phyloP scores from a whole-genome alignment of 495 filamentous ascomycete genomes.

The Penicillium atrosanguineum region DNA sequence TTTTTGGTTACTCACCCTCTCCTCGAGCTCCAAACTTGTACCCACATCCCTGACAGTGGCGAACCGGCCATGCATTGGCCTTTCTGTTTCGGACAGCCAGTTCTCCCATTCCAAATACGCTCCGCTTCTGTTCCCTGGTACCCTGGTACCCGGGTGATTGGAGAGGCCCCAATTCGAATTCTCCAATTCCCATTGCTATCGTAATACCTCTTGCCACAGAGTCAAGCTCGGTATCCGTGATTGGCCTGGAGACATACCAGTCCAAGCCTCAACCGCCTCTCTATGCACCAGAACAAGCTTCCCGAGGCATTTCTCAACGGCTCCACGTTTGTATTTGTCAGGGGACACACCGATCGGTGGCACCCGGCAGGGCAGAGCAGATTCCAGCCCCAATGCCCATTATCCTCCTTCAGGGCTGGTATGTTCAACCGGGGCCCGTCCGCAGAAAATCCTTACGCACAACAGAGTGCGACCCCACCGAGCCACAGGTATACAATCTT shows the following conservation, averaged over 20 bases:
- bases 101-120: background rate
- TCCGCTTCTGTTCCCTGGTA: no score
- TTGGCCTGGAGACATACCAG: no score
- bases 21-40: conserved; percentile 7
- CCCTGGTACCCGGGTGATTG: background rate
- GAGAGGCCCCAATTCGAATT: background rate
- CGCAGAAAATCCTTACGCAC: background rate
- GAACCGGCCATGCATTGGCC: conserved; percentile 2
- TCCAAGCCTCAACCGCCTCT: background rate
- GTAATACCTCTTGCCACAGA: no score
- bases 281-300: background rate
- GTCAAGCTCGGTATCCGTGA: no score
- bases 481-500: background rate
- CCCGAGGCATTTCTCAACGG: background rate
- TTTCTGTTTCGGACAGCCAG: background rate
- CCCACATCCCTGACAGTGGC: conserved; percentile 19
- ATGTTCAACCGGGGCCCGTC: background rate
- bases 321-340: background rate
- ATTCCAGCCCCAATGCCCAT: background rate
- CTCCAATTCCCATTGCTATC: no score
- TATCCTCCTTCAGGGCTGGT: background rate
- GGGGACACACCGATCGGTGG: background rate
- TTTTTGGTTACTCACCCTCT: background rate
- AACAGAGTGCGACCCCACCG: background rate
- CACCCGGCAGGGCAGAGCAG: background rate